phyloP scores from a whole-genome alignment of 2,329 filamentous ascomycete species.

The Pseudofabraea citricarpa region DNA sequence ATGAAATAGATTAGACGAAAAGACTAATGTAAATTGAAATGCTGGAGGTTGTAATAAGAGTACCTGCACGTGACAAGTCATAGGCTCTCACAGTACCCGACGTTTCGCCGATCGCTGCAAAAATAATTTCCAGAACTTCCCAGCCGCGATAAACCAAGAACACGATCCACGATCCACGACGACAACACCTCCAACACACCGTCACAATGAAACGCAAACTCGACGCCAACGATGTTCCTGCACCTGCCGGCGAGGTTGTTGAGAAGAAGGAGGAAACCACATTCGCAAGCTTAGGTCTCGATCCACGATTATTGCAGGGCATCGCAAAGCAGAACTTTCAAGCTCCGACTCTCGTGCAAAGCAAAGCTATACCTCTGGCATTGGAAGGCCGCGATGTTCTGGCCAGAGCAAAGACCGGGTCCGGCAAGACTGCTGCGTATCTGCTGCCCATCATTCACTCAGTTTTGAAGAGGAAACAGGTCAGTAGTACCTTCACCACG shows the following conservation, averaged over 20 bases:
- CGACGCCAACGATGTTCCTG: constrained; percentile 48
- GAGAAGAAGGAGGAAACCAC: constrained; percentile 32
- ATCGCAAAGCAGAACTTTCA: constrained; percentile 80
- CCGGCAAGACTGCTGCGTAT: constrained; percentile 97
- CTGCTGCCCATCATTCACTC: constrained; percentile 82
- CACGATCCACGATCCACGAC: not conserved
- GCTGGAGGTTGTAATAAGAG: no score
- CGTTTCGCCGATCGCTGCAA: not conserved
- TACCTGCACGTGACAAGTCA: not conserved
- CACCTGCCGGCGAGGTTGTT: constrained; percentile 28
- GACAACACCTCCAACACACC: constrained; percentile 6
- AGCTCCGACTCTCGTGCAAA: constrained; percentile 84
- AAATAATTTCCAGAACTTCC: not conserved
- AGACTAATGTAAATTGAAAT: no score
- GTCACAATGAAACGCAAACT: constrained; percentile 56
- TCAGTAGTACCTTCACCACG: constrained; percentile 27
- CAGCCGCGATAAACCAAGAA: not conserved
- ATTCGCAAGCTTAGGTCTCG: constrained; percentile 76
- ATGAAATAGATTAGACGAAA: no score
- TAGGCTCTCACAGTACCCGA: not conserved
- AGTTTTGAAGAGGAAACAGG: constrained; percentile 73
- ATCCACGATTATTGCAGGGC: constrained; percentile 80
- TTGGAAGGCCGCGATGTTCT: constrained; percentile 85
- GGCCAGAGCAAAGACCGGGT: constrained; percentile 89
- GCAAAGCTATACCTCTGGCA: constrained; percentile 80